Conservation (phyloP, 768 basidiomycete species). For the Cytidiella melzeri region DNA sequence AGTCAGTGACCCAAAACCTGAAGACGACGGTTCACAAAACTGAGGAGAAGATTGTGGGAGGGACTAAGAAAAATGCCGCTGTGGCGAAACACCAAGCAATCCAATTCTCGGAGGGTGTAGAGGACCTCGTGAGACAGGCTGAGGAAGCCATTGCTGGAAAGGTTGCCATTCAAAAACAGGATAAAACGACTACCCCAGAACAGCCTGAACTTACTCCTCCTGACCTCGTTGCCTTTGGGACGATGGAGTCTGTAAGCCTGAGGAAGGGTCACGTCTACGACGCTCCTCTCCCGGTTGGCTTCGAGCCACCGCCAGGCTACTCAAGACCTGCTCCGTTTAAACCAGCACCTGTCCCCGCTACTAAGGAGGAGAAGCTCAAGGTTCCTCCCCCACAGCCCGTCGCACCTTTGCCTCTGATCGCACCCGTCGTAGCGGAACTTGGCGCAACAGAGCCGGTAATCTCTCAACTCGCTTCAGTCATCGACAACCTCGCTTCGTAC, state of each 20-base stretch:
- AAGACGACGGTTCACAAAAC: conserved; percentile 44
- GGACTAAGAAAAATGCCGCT: conserved; percentile 33
- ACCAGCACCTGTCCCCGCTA: conserved; percentile 24
- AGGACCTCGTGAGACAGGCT: conserved; percentile 62
- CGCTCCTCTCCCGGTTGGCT: conserved; percentile 81
- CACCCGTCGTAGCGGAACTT: conserved; percentile 71
- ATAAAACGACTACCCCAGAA: conserved; percentile 19
- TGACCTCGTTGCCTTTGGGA: conserved; percentile 13
- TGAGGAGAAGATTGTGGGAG: conserved; percentile 24
- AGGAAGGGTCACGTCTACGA: conserved; percentile 46
- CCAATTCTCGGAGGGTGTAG: conserved; percentile 56
- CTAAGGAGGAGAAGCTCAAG: conserved; percentile 4
- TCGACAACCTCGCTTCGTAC: conserved; percentile 85
- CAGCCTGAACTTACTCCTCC: conserved; percentile 24
- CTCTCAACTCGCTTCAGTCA: conserved; percentile 84
- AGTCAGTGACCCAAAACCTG: conserved; percentile 37
- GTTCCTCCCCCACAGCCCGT: conserved; percentile 18
- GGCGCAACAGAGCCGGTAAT: conserved; percentile 85
- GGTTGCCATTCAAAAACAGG: conserved; percentile 24
- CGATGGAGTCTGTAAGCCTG: conserved; percentile 12
- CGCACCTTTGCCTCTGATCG: conserved; percentile 67
- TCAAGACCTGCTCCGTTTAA: conserved; percentile 53
- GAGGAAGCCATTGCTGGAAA: conserved; percentile 62
- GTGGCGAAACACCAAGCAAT: conserved; percentile 38
- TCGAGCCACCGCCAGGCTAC: conserved; percentile 91